phyloP scores from a whole-genome alignment of 768 basidiomycete species.

The Amanita polypyramis region DNA sequence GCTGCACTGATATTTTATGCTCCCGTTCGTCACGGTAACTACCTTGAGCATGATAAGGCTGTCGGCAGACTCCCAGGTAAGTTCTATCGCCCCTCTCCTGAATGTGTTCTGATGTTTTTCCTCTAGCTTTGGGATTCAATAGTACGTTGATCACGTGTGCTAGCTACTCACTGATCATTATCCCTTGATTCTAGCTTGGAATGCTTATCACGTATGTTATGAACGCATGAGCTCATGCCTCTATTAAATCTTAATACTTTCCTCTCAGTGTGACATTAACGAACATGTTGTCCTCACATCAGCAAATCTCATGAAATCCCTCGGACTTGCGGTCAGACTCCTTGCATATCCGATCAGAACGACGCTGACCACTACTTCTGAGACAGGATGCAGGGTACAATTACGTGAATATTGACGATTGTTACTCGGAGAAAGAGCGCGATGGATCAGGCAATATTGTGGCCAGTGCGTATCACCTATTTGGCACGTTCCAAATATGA shows the following conservation, averaged over 20 bases:
- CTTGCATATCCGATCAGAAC: not conserved
- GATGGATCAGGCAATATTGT: slow-evolving; percentile 43
- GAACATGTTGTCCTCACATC: slow-evolving; percentile 41
- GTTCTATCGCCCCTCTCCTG: slow-evolving; percentile 1
- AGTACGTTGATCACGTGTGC: slow-evolving; percentile 27
- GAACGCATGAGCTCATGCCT: not conserved
- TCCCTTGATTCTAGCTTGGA: slow-evolving; percentile 36
- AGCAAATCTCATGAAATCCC: slow-evolving; percentile 36
- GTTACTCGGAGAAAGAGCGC: slow-evolving; percentile 50
- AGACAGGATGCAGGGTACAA: slow-evolving; percentile 31
- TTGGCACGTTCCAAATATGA: not conserved
- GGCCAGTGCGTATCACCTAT: slow-evolving; percentile 28
- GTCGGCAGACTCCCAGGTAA: slow-evolving; percentile 21
- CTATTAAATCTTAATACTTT: not conserved
- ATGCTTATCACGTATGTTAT: slow-evolving; percentile 42
- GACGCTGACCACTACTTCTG: not conserved
- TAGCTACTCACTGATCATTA: not conserved
- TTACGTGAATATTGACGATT: slow-evolving; percentile 55
- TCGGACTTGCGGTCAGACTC: slow-evolving; percentile 35
- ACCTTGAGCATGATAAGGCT: slow-evolving; percentile 7
- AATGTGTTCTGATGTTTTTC: not conserved
- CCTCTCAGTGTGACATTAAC: slow-evolving; percentile 47
- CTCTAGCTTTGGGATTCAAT: slow-evolving; percentile 46
- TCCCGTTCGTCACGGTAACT: not conserved
- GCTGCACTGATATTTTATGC: not conserved